Conservation (phyloP, 176 grass and related monocot species). For the Bromus sterilis region DNA sequence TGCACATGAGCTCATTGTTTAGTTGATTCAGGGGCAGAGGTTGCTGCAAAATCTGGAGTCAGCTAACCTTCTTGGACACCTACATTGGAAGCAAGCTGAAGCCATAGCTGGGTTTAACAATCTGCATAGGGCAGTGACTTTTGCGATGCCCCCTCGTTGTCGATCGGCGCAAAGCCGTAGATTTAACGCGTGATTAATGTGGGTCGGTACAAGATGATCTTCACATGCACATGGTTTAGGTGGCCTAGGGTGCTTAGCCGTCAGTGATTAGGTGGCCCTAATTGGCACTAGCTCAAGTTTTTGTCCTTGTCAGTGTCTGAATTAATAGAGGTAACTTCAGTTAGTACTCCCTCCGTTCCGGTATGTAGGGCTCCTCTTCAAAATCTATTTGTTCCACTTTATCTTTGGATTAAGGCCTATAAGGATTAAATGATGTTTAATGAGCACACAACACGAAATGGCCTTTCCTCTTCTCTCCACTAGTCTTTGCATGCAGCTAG, state of each 20-base stretch:
- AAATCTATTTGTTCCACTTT: no score
- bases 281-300: background rate
- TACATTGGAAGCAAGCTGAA: background rate
- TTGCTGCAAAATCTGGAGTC: background rate
- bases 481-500: no score
- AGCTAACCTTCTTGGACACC: slow-evolving; percentile 3
- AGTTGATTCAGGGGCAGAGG: background rate
- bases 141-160: slow-evolving; percentile 27
- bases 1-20: slow-evolving; percentile 24
- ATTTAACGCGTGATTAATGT: slow-evolving; percentile 54
- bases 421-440: no score
- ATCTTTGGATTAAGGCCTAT: no score
- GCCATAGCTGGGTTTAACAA: slow-evolving; percentile 31
- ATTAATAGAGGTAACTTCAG: background rate
- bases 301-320: slow-evolving; percentile 19
- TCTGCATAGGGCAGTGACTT: slow-evolving; percentile 42
- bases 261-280: slow-evolving; percentile 13
- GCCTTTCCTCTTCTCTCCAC: no score
- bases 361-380: no score
- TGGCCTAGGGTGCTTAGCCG: slow-evolving; percentile 20
- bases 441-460: no score
- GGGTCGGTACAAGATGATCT: slow-evolving; percentile 25
- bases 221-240: slow-evolving; percentile 32
- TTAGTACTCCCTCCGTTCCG: no score
- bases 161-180: slow-evolving; percentile 33